These are phyloP conservation scores for Claviceps monticola DNA, from an alignment of 2,329 filamentous ascomycete species.

Conservation along the genomic window DNA sequence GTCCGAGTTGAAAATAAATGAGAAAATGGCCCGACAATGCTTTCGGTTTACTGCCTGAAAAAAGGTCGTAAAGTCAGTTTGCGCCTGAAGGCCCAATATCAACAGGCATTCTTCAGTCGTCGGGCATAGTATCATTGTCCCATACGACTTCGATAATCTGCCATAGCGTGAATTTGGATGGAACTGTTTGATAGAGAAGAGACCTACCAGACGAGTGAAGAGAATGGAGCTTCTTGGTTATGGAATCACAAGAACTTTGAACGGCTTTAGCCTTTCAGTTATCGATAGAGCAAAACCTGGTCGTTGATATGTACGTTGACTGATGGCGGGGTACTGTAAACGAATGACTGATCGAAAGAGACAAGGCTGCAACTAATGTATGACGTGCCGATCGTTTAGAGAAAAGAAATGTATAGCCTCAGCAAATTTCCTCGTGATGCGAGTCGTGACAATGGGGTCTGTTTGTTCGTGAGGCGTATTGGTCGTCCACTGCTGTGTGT, in stretches of 20 bases:
- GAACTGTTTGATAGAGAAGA: neutral
- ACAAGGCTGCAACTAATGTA: neutral
- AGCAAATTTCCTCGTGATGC: neutral
- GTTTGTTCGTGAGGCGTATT: neutral
- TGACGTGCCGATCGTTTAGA: neutral
- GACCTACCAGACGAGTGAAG: neutral
- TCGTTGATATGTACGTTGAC: neutral
- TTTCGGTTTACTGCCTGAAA: neutral
- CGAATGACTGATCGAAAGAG: neutral
- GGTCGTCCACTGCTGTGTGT: neutral
- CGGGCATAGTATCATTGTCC: neutral
- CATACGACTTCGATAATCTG: neutral
- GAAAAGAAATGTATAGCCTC: neutral
- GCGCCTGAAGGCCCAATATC: slow-evolving; percentile 5
- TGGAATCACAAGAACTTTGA: neutral
- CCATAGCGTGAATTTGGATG: neutral
- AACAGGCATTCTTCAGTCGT: neutral
- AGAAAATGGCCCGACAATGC: neutral
- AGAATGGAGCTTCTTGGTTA: neutral
- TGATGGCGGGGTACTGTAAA: neutral
- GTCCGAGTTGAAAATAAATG: neutral
- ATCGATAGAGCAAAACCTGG: neutral
- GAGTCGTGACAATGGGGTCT: neutral
- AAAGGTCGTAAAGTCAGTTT: slow-evolving; percentile 1
- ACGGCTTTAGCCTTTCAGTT: neutral